Conservation (phyloP, 2,329 filamentous ascomycete genomes). For the Ambrosiella beaveri region DNA sequence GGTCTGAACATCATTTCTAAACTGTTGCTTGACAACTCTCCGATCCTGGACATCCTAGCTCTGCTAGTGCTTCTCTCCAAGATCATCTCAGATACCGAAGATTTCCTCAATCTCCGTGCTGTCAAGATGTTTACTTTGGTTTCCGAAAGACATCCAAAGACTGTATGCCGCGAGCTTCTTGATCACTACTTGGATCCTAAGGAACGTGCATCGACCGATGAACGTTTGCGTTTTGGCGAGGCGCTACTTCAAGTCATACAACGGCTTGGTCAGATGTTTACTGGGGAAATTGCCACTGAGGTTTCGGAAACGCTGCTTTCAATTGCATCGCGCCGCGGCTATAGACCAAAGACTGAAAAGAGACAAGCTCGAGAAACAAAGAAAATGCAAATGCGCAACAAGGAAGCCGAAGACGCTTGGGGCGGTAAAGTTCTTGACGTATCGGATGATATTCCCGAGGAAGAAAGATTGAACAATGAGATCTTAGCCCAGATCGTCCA, state of each 20-base stretch:
- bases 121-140: slow-evolving; percentile 48
- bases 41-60: slow-evolving; percentile 49
- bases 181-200: slow-evolving; percentile 49
- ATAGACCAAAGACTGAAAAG: slow-evolving; percentile 40
- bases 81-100: slow-evolving; percentile 47
- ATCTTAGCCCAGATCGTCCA: slow-evolving; percentile 41
- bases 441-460: slow-evolving; percentile 27
- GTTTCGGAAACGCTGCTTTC: slow-evolving; percentile 43
- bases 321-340: slow-evolving; percentile 45
- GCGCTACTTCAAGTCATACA: slow-evolving; percentile 48
- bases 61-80: slow-evolving; percentile 46
- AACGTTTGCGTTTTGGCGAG: slow-evolving; percentile 51
- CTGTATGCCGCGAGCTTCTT: slow-evolving; percentile 43
- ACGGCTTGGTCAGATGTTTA: slow-evolving; percentile 37
- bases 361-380: slow-evolving; percentile 35
- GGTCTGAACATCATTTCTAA: slow-evolving; percentile 42
- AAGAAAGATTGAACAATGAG: slow-evolving; percentile 29
- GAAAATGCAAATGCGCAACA: slow-evolving; percentile 28
- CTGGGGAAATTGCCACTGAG: slow-evolving; percentile 32
- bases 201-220: slow-evolving; percentile 42
- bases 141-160: slow-evolving; percentile 41
- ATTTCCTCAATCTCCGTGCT: slow-evolving; percentile 53
- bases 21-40: slow-evolving; percentile 36
- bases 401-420: slow-evolving; percentile 36
- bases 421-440: slow-evolving; percentile 34